Evolutionary conservation across 192 early-diverging fungal genomes (phyloP).

Genomic region (Jimgerdemannia flammicorona): DNA sequence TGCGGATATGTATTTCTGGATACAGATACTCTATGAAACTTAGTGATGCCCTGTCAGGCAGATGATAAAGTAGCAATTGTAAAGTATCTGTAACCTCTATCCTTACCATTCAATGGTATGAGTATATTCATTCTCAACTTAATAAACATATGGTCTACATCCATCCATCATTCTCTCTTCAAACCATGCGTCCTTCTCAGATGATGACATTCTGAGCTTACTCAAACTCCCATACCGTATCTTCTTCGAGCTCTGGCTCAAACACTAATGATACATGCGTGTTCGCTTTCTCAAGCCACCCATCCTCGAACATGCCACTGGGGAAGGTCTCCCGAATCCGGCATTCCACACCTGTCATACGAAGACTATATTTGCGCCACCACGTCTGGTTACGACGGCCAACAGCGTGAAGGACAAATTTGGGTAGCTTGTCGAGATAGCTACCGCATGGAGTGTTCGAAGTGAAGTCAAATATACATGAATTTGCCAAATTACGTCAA

Average conservation of each 20-base stretch:
- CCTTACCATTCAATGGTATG: too few relatives aligned
- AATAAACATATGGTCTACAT: too few relatives aligned
- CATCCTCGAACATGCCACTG: constrained; percentile 20
- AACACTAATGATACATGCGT: constrained; percentile 15
- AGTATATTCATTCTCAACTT: too few relatives aligned
- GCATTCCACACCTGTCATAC: constrained; percentile 34
- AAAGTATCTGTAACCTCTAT: too few relatives aligned
- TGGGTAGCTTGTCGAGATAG: constrained; percentile 33
- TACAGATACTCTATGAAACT: too few relatives aligned
- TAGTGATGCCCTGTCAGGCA: too few relatives aligned
- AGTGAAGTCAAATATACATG: too few relatives aligned
- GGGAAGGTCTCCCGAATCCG: constrained; percentile 33
- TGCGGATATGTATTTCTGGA: too few relatives aligned
- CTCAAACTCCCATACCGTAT: not conserved
- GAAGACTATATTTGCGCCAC: constrained; percentile 38
- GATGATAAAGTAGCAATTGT: too few relatives aligned
- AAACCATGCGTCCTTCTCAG: too few relatives aligned
- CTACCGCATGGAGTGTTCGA: not conserved
- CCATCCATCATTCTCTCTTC: too few relatives aligned
- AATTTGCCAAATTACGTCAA: not conserved
- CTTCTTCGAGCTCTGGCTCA: not conserved
- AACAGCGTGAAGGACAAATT: constrained; percentile 31
- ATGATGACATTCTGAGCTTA: too few relatives aligned
- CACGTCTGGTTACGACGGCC: constrained; percentile 31
- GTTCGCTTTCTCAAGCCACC: constrained; percentile 21